phyloP scores from a whole-genome alignment of 768 basidiomycete species.

The Porphyrellus cyaneotinctus region DNA sequence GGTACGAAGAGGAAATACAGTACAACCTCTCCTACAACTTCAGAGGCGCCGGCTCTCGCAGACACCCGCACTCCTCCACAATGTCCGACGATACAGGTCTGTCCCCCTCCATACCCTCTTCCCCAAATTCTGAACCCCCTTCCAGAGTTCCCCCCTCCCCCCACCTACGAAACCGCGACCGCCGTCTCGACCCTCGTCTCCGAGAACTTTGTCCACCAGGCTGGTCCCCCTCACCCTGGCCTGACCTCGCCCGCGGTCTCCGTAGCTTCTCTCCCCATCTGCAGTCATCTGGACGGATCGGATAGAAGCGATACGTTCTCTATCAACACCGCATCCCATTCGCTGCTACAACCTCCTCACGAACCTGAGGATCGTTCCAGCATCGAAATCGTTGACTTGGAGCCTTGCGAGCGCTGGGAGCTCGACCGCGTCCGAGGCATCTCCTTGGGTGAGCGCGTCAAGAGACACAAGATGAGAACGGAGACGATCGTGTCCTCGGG shows the following conservation, averaged over 20 bases:
- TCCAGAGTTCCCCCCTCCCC: constrained; percentile 67
- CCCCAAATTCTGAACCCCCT: constrained; percentile 12
- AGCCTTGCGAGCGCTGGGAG: constrained; percentile 41
- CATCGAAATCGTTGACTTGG: constrained; percentile 51
- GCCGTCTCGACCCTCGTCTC: constrained; percentile 41
- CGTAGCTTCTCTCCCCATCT: constrained; percentile 23
- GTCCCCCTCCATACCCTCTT: constrained; percentile 4
- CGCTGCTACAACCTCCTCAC: constrained; percentile 16
- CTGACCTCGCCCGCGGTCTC: constrained; percentile 24
- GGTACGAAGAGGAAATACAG: constrained; percentile 42
- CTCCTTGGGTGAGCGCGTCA: constrained; percentile 39
- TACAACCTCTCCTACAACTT: constrained; percentile 32
- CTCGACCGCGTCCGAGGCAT: constrained; percentile 42
- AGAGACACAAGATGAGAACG: constrained; percentile 33
- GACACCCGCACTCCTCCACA: constrained; percentile 24
- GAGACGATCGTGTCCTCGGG: constrained; percentile 20
- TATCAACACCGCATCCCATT: constrained; percentile 15
- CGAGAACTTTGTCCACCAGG: constrained; percentile 35
- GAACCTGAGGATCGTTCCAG: constrained; percentile 45
- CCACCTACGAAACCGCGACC: constrained; percentile 61
- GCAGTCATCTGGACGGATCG: constrained; percentile 7
- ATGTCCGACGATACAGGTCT: constrained; percentile 32
- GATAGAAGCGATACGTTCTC: constrained; percentile 26
- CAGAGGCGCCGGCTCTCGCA: constrained; percentile 28
- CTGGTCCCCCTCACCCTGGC: constrained; percentile 23